phyloP scores from a whole-genome alignment of 2,329 filamentous ascomycete species.

The Epichloe bromicola region DNA sequence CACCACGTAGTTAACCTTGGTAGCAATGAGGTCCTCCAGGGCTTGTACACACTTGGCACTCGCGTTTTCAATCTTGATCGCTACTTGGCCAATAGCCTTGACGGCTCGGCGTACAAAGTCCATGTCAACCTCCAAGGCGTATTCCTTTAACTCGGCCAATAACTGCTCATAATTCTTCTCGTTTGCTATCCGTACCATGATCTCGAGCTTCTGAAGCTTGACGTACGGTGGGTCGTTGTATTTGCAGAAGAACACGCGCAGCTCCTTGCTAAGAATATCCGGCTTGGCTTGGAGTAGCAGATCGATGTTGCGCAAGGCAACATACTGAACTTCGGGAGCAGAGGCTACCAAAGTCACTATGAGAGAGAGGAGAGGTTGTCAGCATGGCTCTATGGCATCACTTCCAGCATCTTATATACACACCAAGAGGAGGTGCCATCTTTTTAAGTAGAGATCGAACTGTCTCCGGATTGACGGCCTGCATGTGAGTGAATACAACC shows the following conservation, averaged over 20 bases:
- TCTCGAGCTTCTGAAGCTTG: slow-evolving; percentile 94
- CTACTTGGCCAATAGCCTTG: slow-evolving; percentile 92
- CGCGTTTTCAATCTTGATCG: slow-evolving; percentile 93
- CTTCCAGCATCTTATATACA: slow-evolving; percentile 12
- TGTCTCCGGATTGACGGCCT: slow-evolving; percentile 61
- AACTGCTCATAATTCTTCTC: slow-evolving; percentile 93
- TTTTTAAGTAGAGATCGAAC: slow-evolving; percentile 87
- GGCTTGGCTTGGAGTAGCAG: slow-evolving; percentile 94
- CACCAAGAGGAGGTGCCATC: slow-evolving; percentile 92
- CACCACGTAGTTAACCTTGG: slow-evolving; percentile 97
- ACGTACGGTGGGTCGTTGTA: slow-evolving; percentile 98
- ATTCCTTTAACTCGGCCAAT: slow-evolving; percentile 88
- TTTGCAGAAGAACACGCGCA: slow-evolving; percentile 98
- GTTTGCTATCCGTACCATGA: slow-evolving; percentile 98
- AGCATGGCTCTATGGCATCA: not conserved
- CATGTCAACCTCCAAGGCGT: slow-evolving; percentile 97
- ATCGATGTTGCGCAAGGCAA: slow-evolving; percentile 91
- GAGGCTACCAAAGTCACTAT: slow-evolving; percentile 90
- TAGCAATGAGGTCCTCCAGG: slow-evolving; percentile 84
- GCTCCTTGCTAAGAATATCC: slow-evolving; percentile 91
- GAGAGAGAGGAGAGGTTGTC: not conserved
- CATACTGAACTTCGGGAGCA: slow-evolving; percentile 93
- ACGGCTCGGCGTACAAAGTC: slow-evolving; percentile 92
- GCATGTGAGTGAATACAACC: slow-evolving; percentile 95
- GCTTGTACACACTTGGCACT: slow-evolving; percentile 94